Evolutionary conservation across 2,329 filamentous ascomycete species (phyloP).

Genomic region (Colletotrichum liaoningense): DNA sequence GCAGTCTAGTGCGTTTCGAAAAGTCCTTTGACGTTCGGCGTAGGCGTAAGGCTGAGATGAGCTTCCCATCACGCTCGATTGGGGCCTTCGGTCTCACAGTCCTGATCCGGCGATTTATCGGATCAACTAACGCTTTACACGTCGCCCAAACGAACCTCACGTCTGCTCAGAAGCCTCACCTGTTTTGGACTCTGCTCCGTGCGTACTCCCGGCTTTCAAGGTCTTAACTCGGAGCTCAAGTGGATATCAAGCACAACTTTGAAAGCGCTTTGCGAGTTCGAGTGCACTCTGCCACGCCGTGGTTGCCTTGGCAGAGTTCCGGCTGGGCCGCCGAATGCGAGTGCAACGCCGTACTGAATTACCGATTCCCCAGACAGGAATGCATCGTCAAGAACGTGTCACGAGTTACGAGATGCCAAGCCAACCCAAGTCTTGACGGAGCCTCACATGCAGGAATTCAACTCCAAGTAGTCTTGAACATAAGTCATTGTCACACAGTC

Average conservation of each 20-base stretch:
- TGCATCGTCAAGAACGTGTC: not conserved
- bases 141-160: not conserved
- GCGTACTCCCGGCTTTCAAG: not conserved
- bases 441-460: not conserved
- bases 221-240: not conserved
- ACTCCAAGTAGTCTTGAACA: not conserved
- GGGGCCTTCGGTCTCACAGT: not conserved
- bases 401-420: not conserved
- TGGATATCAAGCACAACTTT: not conserved
- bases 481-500: too few species aligned
- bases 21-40: not conserved
- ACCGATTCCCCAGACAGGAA: not conserved
- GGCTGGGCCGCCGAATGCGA: not conserved
- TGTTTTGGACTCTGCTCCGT: not conserved
- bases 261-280: not conserved
- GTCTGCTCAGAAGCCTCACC: not conserved
- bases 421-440: not conserved
- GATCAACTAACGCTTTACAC: not conserved
- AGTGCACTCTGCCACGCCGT: not conserved
- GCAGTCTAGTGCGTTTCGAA: not conserved
- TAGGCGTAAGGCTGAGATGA: not conserved
- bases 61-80: not conserved
- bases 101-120: not conserved
- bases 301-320: not conserved
- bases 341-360: not conserved